Conservation (phyloP, 78 protist genomes). For the Dictyostelium discoideum region DNA sequence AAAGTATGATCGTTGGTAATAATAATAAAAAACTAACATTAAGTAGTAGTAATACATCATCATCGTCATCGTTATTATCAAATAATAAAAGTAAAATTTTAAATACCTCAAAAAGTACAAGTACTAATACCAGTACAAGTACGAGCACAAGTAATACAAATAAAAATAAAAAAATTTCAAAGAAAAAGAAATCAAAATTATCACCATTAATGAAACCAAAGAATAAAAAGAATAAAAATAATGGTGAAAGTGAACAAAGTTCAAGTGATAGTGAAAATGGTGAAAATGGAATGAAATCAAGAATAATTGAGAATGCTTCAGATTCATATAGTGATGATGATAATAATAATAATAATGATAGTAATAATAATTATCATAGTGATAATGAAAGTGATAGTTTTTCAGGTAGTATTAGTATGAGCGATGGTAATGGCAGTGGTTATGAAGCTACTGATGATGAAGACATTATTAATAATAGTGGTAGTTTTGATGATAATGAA, state of each 20-base stretch:
- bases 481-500: neutral
- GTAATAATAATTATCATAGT: slow-evolving; percentile 21
- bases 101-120: neutral
- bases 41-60: neutral
- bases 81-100: neutral
- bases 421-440: neutral
- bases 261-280: slow-evolving; percentile 20
- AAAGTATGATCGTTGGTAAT: neutral
- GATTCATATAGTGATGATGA: neutral
- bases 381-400: slow-evolving; percentile 16
- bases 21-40: neutral
- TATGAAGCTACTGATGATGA: neutral
- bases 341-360: neutral
- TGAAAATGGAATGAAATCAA: neutral
- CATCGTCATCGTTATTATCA: neutral
- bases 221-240: neutral
- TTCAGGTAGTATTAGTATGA: neutral
- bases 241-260: neutral
- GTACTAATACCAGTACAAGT: neutral
- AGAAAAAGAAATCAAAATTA: neutral
- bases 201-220: neutral
- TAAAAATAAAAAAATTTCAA: neutral
- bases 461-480: neutral
- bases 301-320: neutral
- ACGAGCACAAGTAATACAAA: neutral